These are phyloP conservation scores for Trichothecium sympodiale DNA, from an alignment of 2,329 filamentous ascomycete species.

Conservation along the genomic window DNA sequence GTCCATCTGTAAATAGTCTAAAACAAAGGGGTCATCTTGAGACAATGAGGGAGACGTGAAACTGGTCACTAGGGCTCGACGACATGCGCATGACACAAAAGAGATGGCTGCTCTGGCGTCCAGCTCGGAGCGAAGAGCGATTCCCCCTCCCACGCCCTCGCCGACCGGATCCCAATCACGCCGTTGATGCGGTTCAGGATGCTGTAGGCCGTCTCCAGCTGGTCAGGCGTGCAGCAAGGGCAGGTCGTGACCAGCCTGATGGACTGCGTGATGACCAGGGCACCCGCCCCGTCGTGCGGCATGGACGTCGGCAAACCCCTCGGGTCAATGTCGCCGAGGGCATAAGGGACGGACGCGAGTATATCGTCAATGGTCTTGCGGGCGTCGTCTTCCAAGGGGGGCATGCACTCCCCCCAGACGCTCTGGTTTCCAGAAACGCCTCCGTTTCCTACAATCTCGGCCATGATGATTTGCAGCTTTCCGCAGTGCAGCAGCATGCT, in stretches of 20 bases:
- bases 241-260: constrained; percentile 19
- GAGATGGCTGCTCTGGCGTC: too few relatives aligned
- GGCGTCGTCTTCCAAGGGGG: constrained; percentile 13
- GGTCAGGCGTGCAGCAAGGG: constrained; percentile 13
- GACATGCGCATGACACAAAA: too few relatives aligned
- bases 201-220: constrained; percentile 10
- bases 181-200: constrained; percentile 16
- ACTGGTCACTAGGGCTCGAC: too few relatives aligned
- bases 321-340: constrained; percentile 16
- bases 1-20: too few relatives aligned
- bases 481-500: constrained; percentile 16
- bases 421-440: constrained; percentile 1
- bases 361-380: constrained; percentile 18
- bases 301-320: constrained; percentile 11
- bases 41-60: too few relatives aligned
- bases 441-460: background rate
- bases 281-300: constrained; percentile 18
- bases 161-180: constrained; percentile 17
- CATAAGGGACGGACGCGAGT: constrained; percentile 17
- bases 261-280: constrained; percentile 18
- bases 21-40: too few relatives aligned
- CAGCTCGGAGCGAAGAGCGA: too few relatives aligned
- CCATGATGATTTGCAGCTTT: constrained; percentile 4
- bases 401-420: constrained; percentile 5
- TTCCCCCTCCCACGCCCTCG: constrained; percentile 7